Percentiles rank a stretch among this genome's conserved stretches.
phyloP scores from a whole-genome alignment of 2,329 filamentous ascomycete genomes.

The Aphanoascus verrucosus region DNA sequence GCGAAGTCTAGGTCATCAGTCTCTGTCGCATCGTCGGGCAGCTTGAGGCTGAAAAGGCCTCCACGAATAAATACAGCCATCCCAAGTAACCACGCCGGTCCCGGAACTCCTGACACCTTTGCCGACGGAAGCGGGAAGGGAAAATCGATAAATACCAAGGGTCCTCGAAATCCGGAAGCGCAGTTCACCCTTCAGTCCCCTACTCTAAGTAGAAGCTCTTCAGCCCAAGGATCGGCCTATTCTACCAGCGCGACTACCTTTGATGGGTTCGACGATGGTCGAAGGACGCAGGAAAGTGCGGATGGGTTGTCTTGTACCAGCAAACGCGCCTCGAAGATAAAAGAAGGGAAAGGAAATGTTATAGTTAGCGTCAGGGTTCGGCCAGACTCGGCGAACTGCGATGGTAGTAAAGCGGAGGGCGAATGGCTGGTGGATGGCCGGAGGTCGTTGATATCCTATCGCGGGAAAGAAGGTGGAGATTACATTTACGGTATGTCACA shows the following conservation, averaged over 20 bases:
- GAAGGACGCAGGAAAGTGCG: slow-evolving; percentile 22
- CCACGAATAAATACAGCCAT: slow-evolving; percentile 47
- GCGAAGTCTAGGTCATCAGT: slow-evolving; percentile 30
- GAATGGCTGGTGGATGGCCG: slow-evolving; percentile 91
- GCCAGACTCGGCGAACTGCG: slow-evolving; percentile 61
- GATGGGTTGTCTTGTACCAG: slow-evolving; percentile 5
- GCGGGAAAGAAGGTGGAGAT: slow-evolving; percentile 81
- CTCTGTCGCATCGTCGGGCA: slow-evolving; percentile 32
- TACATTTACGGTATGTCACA: slow-evolving; percentile 66
- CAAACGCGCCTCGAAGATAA: slow-evolving; percentile 30
- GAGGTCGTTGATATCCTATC: slow-evolving; percentile 68
- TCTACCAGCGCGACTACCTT: slow-evolving; percentile 82
- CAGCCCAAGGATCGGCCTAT: slow-evolving; percentile 73
- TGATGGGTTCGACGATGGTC: slow-evolving; percentile 59
- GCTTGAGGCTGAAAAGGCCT: slow-evolving; percentile 43
- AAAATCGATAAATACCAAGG: slow-evolving; percentile 56
- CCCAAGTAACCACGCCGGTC: slow-evolving; percentile 38
- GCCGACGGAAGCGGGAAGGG: slow-evolving; percentile 69
- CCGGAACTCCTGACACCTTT: slow-evolving; percentile 58
- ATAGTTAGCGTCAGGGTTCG: slow-evolving; percentile 89
- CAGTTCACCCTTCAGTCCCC: slow-evolving; percentile 69
- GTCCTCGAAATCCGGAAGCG: slow-evolving; percentile 59
- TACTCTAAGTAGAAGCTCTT: slow-evolving; percentile 80
- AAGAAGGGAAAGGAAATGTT: slow-evolving; percentile 86
- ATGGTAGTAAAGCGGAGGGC: slow-evolving; percentile 54